Percentiles rank a stretch among this genome's conserved stretches.
Conservation (phyloP, 306 rosid genomes). For the Chamaecrista fasciculata region DNA sequence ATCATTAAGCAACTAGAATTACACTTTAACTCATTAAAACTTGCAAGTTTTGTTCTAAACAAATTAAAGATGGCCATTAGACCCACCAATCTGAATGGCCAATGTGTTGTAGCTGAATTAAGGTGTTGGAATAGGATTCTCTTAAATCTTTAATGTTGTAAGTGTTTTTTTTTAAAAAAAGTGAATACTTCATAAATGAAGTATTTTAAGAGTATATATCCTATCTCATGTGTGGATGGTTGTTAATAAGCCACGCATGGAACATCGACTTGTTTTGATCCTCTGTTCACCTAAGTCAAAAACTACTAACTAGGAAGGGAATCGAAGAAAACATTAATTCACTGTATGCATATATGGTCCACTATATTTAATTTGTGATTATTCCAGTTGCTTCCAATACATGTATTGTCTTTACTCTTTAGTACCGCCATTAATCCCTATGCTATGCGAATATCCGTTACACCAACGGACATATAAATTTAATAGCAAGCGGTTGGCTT, state of each 20-base stretch:
- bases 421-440: constrained; percentile 18
- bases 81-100: constrained; percentile 11
- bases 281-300: not conserved
- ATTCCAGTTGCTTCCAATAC: constrained; percentile 16
- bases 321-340: constrained; percentile 23
- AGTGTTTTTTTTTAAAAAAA: no score
- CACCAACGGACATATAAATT: not conserved
- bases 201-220: no score
- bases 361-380: constrained; percentile 5
- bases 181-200: no score
- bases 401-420: constrained; percentile 35
- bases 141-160: no score
- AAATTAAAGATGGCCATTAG: no score
- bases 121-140: no score
- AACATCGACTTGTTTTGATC: not conserved
- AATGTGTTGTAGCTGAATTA: no score
- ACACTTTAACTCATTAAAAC: no score
- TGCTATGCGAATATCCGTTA: constrained; percentile 31
- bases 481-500: not conserved
- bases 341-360: not conserved
- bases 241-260: not conserved
- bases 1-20: no score
- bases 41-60: no score
- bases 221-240: not conserved
- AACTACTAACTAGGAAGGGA: not conserved